Evolutionary conservation across 1,139 yeast species (phyloP), one percentile per base, ranked within the genome.

Genomic region (Taiozyma sp.): DNA sequence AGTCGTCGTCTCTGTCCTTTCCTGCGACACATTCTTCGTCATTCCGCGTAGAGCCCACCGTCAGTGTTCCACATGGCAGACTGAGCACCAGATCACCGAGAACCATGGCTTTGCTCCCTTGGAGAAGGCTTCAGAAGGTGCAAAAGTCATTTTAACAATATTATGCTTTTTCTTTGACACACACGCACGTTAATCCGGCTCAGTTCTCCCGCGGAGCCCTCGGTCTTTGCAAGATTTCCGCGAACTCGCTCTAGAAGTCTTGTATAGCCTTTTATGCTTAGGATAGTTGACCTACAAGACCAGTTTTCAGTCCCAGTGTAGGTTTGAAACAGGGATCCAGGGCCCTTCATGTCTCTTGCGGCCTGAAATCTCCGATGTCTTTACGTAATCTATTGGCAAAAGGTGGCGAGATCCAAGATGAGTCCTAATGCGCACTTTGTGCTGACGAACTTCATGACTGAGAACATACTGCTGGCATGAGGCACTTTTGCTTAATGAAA

Each of bases 61-160:
- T 19, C 24, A 38, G 24, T 16, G 27, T 22, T 14, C 39, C 43
- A 9, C 30, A 38, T 19, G 41, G 41, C 24, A 49, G 45, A n/a
- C 49, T 36, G 39, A 48, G 24, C 48, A 49, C 41, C 7, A 45
- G n/a, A 19, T 39, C 45, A 24, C 46, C 46, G 10, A 45, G 48
- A 6, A 48, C 23, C 51, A 48, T 48, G 19, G 40, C 40, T 36
- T 38, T 19, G 9, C 14, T 6, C 9, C 10, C 23, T n/a, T 36
- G 10, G 13, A 30, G 1, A 12, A 30, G 13, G 7, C 7, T 13
- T 6, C 1, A 4, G n/a, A 30, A 30, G 13, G 14, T 30, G n/a
- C 19, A 13, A 13, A 12, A 24, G 7, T 24, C 27, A 24, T 24
- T 24, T 24, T 7, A 19, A 19, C 19, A 19, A n/a, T n/a, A n/a